Conservation (phyloP, 2,329 filamentous ascomycete species). For the Aureobasidium sp. region DNA sequence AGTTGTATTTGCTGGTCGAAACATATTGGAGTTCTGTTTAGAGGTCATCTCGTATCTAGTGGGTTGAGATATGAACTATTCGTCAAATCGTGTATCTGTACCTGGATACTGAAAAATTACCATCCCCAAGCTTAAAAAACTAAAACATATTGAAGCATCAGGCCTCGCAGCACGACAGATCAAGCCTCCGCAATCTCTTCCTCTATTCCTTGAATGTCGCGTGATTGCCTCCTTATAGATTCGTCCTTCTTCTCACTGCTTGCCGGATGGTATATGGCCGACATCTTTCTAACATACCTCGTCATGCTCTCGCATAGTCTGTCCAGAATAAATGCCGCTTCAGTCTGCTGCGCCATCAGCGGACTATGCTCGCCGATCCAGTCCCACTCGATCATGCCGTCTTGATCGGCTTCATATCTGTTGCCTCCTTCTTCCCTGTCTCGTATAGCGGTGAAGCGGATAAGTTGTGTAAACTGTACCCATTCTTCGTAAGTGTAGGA, state of each 20-base stretch:
- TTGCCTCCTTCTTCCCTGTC: constrained; percentile 23
- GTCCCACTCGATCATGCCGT: constrained; percentile 61
- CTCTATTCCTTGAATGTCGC: not conserved
- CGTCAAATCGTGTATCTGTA: no score
- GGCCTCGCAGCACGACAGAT: not conserved
- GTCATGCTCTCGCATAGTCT: constrained; percentile 58
- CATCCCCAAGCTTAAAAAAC: no score
- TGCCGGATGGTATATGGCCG: not conserved
- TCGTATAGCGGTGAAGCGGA: constrained; percentile 46
- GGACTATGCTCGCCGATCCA: constrained; percentile 65
- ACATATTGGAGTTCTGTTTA: not conserved
- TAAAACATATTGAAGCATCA: not conserved
- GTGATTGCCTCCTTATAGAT: not conserved
- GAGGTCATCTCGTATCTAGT: not conserved
- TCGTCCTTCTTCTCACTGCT: not conserved
- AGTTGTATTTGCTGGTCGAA: no score
- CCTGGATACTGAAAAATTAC: no score
- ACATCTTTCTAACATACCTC: constrained; percentile 32
- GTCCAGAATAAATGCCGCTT: constrained; percentile 62
- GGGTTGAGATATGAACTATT: no score
- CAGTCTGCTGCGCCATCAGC: constrained; percentile 54
- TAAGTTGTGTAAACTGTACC: constrained; percentile 74
- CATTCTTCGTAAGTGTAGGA: constrained; percentile 77
- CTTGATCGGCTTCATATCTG: constrained; percentile 40
- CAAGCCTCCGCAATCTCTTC: constrained; percentile 10